Percentiles rank a stretch among this genome's conserved stretches.
phyloP scores from a whole-genome alignment of 805 yeast genomes.

The Saturnispora silvae region DNA sequence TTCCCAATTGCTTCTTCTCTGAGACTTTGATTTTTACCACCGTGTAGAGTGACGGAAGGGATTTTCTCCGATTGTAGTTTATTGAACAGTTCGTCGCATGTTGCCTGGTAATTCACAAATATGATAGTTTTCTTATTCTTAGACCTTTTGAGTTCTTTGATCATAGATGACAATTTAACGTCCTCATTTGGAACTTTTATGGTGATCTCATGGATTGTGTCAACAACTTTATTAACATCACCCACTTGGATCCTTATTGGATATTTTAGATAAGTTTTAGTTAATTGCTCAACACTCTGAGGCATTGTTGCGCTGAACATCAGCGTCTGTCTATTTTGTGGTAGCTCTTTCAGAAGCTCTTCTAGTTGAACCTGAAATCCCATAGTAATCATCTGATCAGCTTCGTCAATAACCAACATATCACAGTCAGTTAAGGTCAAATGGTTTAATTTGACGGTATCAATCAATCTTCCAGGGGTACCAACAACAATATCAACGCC shows the following conservation, averaged over 20 bases:
- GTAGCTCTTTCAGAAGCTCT: slow-evolving; percentile 46
- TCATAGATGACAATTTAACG: slow-evolving; percentile 34
- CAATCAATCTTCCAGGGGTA: slow-evolving; percentile 88
- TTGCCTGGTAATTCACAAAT: slow-evolving; percentile 67
- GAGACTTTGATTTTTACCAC: slow-evolving; percentile 74
- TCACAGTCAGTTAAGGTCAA: slow-evolving; percentile 50
- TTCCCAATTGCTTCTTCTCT: slow-evolving; percentile 68
- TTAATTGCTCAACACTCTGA: slow-evolving; percentile 53
- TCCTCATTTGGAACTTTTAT: slow-evolving; percentile 37
- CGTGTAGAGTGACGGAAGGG: slow-evolving; percentile 62
- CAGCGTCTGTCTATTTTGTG: slow-evolving; percentile 54
- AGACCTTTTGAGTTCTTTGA: slow-evolving; percentile 28
- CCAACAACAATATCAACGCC: slow-evolving; percentile 52
- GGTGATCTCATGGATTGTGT: slow-evolving; percentile 60
- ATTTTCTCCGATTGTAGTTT: slow-evolving; percentile 37
- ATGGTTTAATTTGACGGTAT: slow-evolving; percentile 61
- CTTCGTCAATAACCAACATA: slow-evolving; percentile 80
- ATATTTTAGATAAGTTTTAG: slow-evolving; percentile 46
- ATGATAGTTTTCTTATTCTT: slow-evolving; percentile 61
- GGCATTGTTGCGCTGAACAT: slow-evolving; percentile 97
- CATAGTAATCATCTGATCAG: slow-evolving; percentile 91
- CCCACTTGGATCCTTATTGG: slow-evolving; percentile 67
- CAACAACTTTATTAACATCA: slow-evolving; percentile 51
- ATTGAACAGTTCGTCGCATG: slow-evolving; percentile 58
- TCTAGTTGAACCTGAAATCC: slow-evolving; percentile 81